Conservation (phyloP, 2,329 filamentous ascomycete genomes). For the Fusarium sp. region DNA sequence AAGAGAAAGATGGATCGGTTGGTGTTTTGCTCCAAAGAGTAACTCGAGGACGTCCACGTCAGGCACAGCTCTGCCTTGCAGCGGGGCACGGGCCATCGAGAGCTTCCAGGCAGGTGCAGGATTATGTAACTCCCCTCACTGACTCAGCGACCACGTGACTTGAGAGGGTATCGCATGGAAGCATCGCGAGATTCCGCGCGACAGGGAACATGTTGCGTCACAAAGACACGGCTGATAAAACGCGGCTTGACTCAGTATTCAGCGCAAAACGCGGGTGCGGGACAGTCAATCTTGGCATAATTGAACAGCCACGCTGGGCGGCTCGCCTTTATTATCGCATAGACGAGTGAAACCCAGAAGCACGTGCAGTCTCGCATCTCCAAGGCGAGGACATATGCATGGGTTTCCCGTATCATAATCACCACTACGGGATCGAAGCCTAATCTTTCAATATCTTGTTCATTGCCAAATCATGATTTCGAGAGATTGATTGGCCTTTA, state of each 20-base stretch:
- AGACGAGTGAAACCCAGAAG: neutral
- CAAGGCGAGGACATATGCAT: neutral
- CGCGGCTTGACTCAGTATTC: neutral
- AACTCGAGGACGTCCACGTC: slow-evolving; percentile 56
- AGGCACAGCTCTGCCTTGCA: slow-evolving; percentile 56
- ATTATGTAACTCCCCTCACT: slow-evolving; percentile 35
- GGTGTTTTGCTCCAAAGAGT: slow-evolving; percentile 45
- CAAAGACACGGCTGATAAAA: neutral
- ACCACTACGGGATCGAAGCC: neutral
- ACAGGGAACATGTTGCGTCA: slow-evolving; percentile 4
- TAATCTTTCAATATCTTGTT: neutral
- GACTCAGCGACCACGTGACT: slow-evolving; percentile 33
- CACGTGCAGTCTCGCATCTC: neutral
- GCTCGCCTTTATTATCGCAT: neutral
- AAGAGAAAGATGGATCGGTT: slow-evolving; percentile 32
- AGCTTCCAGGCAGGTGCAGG: slow-evolving; percentile 37
- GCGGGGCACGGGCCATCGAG: slow-evolving; percentile 40
- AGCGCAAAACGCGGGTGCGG: neutral
- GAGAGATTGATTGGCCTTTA: neutral
- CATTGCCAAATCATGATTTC: too few species aligned
- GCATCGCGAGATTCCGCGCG: neutral
- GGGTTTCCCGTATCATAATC: neutral
- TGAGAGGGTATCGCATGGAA: neutral
- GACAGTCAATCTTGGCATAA: neutral
- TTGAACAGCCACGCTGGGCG: neutral